phyloP scores from a whole-genome alignment of 2,329 filamentous ascomycete genomes.

The Stagonosporopsis cucurbitacearum region DNA sequence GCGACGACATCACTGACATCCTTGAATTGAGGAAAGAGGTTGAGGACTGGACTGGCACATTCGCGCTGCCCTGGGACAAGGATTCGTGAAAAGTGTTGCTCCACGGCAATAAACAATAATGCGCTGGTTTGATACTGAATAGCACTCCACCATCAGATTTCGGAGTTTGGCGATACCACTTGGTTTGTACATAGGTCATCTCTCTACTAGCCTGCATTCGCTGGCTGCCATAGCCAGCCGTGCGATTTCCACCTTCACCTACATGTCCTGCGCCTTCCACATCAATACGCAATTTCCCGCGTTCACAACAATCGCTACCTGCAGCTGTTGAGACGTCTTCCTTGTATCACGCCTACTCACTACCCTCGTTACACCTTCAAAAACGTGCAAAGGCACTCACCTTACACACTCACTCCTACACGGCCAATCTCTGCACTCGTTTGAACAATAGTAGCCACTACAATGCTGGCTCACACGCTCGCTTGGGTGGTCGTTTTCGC shows the following conservation, averaged over 20 bases:
- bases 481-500: not conserved
- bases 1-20: slow-evolving; percentile 51
- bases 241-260: slow-evolving; percentile 11
- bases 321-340: not conserved
- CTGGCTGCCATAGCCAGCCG: slow-evolving; percentile 15
- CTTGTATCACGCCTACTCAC: not conserved
- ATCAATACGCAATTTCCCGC: not conserved
- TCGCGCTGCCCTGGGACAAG: slow-evolving; percentile 51
- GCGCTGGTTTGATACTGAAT: slow-evolving; percentile 8
- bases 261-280: not conserved
- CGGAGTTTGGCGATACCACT: slow-evolving; percentile 28
- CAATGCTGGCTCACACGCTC: slow-evolving; percentile 2
- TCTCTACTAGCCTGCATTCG: slow-evolving; percentile 6
- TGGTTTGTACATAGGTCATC: slow-evolving; percentile 25
- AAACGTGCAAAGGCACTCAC: not conserved
- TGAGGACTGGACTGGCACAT: slow-evolving; percentile 52
- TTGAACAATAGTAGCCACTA: not conserved
- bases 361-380: not conserved
- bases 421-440: not conserved
- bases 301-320: not conserved
- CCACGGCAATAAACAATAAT: not conserved
- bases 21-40: slow-evolving; percentile 51
- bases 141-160: slow-evolving; percentile 20
- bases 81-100: slow-evolving; percentile 22
- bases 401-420: slow-evolving; percentile 1